A percentile compares a stretch with the other conserved stretches of the same genome.
Conservation (phyloP, 2,329 filamentous ascomycete species). For the Cordyceps cateniannulata region DNA sequence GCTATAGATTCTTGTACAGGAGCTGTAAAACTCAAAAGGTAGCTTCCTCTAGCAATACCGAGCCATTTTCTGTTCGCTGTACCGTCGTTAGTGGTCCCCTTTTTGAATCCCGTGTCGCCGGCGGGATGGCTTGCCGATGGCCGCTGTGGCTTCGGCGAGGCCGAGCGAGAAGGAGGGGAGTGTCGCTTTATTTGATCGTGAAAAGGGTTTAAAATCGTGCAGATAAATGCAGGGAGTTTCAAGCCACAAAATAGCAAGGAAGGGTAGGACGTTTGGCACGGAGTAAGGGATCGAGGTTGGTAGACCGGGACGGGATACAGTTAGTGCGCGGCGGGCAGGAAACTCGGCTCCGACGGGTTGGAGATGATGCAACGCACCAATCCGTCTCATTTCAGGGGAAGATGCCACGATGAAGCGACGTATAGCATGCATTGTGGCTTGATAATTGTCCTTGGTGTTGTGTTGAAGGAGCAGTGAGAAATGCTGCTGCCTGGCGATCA, state of each 20-base stretch:
- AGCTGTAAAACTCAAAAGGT: background rate
- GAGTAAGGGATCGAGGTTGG: background rate
- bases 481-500: constrained; percentile 6
- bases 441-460: background rate
- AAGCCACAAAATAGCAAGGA: background rate
- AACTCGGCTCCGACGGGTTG: background rate
- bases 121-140: background rate
- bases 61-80: background rate
- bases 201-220: background rate
- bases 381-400: background rate
- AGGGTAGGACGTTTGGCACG: background rate
- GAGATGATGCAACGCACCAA: background rate
- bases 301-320: constrained; percentile 2
- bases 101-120: background rate
- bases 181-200: background rate
- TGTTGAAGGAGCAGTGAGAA: background rate
- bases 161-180: constrained; percentile 3
- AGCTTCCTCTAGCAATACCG: background rate
- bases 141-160: background rate
- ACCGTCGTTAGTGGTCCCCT: background rate
- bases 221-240: background rate
- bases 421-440: constrained; percentile 1
- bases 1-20: background rate
- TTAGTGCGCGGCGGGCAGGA: background rate
- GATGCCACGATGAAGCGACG: background rate